Conservation (phyloP, 139 green algal genomes). For the Coelastrella sp. region DNA sequence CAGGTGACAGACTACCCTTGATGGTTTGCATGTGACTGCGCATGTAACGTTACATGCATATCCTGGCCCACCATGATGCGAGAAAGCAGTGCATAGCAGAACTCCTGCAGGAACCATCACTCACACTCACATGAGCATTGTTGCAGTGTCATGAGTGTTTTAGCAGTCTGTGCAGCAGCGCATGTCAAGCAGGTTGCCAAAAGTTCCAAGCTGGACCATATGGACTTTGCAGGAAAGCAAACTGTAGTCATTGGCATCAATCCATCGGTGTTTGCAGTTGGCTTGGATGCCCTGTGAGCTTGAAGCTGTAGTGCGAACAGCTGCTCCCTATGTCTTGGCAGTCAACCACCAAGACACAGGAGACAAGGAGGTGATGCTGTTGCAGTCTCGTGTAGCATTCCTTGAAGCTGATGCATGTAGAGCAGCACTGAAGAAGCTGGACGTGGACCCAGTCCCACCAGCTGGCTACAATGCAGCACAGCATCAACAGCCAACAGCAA, state of each 20-base stretch:
- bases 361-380: conserved; percentile 66
- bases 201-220: background rate
- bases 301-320: conserved; percentile 43
- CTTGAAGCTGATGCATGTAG: conserved; percentile 65
- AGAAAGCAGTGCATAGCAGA: background rate
- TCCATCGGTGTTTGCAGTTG: background rate
- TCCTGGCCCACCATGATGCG: background rate
- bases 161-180: too few relatives aligned
- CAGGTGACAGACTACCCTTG: background rate
- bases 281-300: conserved; percentile 24
- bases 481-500: background rate
- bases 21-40: background rate
- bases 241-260: background rate
- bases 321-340: conserved; percentile 54
- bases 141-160: too few relatives aligned
- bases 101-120: too few relatives aligned
- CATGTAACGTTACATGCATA: background rate
- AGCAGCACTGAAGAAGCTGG: conserved; percentile 43
- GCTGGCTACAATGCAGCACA: conserved; percentile 13
- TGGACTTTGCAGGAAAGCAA: background rate
- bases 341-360: conserved; percentile 53
- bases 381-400: conserved; percentile 58
- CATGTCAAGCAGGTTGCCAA: background rate
- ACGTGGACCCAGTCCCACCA: conserved; percentile 49
- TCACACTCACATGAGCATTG: too few relatives aligned